These are phyloP conservation scores for Fusarium torulosum DNA, from an alignment of 2,329 filamentous ascomycete genomes.

Conservation along the genomic window DNA sequence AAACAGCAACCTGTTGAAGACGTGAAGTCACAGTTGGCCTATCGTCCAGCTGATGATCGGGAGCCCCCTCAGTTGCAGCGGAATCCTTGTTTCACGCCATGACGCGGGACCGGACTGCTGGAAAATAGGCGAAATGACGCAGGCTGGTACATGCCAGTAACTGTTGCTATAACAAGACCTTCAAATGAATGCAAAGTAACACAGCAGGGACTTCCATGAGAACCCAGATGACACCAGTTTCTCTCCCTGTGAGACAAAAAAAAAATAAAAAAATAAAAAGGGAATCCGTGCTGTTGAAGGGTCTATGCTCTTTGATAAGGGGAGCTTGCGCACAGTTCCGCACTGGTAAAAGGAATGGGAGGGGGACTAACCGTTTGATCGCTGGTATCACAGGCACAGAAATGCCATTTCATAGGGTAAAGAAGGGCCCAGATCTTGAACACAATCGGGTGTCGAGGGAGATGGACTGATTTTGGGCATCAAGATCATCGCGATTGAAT, in stretches of 20 bases:
- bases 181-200: neutral
- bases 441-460: neutral
- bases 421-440: conserved; percentile 7
- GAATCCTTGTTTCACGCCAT: conserved; percentile 12
- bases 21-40: conserved; percentile 9
- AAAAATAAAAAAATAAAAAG: no score
- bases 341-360: neutral
- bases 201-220: neutral
- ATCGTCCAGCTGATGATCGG: conserved; percentile 13
- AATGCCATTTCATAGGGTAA: neutral
- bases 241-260: conserved; percentile 28
- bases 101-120: conserved; percentile 37
- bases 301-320: neutral
- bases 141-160: neutral
- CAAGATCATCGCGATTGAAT: conserved; percentile 26
- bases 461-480: conserved; percentile 27
- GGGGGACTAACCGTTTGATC: neutral
- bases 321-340: neutral
- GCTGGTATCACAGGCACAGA: conserved; percentile 4
- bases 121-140: conserved; percentile 39
- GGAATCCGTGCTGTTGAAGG: neutral
- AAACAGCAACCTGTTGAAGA: neutral
- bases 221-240: neutral
- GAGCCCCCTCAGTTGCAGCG: neutral
- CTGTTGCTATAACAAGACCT: neutral